Evolutionary conservation across 1,284 basidiomycete species (phyloP).

Genomic region (Serendipita sp.): DNA sequence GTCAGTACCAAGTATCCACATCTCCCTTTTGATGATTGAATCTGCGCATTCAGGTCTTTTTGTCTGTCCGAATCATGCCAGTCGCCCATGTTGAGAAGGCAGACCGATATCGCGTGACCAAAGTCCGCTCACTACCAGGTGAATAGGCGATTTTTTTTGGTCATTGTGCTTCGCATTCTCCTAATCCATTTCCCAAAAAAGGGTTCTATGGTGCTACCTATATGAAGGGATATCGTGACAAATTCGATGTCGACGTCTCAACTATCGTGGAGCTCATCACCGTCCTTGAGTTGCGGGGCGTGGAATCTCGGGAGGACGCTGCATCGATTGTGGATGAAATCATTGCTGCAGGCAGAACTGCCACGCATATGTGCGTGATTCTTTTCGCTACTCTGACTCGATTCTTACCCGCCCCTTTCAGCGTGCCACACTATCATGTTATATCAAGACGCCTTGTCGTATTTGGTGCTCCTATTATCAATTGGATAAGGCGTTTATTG

Average conservation of each 20-base stretch:
- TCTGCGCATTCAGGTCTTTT: constrained; percentile 26
- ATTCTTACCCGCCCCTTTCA: constrained; percentile 15
- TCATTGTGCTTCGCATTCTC: background rate
- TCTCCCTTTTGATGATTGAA: background rate
- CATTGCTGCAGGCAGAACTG: constrained; percentile 25
- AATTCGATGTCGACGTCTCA: no score
- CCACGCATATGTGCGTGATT: constrained; percentile 41
- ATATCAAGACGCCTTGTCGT: constrained; percentile 16
- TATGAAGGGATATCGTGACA: no score
- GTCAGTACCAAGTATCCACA: background rate
- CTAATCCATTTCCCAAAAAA: constrained; percentile 12
- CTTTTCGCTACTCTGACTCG: background rate
- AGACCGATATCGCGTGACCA: constrained; percentile 14
- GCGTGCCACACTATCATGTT: constrained; percentile 47
- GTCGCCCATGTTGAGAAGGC: no score
- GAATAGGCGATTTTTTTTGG: background rate
- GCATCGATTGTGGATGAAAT: constrained; percentile 26
- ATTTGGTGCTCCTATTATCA: constrained; percentile 22
- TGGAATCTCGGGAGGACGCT: no score
- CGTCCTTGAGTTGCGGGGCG: no score
- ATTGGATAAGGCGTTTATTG: constrained; percentile 33
- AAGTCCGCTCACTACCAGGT: constrained; percentile 39
- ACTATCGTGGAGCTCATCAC: no score
- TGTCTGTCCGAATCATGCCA: constrained; percentile 29
- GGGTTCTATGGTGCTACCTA: constrained; percentile 42